These are phyloP conservation scores for Malassezia obtusa DNA, from an alignment of 1,284 basidiomycete genomes.

Conservation along the genomic window DNA sequence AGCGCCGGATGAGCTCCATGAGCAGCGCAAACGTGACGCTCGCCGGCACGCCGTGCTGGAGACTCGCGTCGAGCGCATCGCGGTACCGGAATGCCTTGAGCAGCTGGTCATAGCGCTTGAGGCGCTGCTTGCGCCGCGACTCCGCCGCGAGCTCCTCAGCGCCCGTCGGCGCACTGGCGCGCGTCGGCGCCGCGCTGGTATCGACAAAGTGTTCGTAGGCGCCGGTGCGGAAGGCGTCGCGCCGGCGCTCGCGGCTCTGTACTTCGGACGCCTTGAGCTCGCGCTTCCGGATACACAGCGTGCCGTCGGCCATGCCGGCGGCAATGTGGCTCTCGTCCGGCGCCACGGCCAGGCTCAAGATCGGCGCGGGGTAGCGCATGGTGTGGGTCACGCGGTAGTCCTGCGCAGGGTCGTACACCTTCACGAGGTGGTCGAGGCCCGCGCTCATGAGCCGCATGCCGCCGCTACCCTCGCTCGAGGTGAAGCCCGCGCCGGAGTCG, in stretches of 20 bases:
- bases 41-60: conserved; percentile 33
- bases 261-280: conserved; percentile 64
- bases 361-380: conserved; percentile 91
- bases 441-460: conserved; percentile 75
- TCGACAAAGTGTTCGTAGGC: conserved; percentile 62
- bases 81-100: conserved; percentile 90
- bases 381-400: conserved; percentile 82
- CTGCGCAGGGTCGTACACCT: conserved; percentile 77
- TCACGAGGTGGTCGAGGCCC: conserved; percentile 90
- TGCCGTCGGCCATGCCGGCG: conserved; percentile 92
- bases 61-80: conserved; percentile 63
- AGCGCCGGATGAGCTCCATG: conserved; percentile 77
- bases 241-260: conserved; percentile 51
- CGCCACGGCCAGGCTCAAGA: conserved; percentile 85
- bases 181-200: not conserved
- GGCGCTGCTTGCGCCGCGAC: conserved; percentile 60
- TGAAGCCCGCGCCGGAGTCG: conserved; percentile 32
- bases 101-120: conserved; percentile 78
- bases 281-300: conserved; percentile 55
- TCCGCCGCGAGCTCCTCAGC: conserved; percentile 53
- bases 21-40: conserved; percentile 76
- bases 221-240: conserved; percentile 55
- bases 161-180: conserved; percentile 18
- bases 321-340: conserved; percentile 94
- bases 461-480: conserved; percentile 40